These are phyloP conservation scores for Thielaviopsis populi DNA, from an alignment of 2,329 filamentous ascomycete species.

Conservation along the genomic window DNA sequence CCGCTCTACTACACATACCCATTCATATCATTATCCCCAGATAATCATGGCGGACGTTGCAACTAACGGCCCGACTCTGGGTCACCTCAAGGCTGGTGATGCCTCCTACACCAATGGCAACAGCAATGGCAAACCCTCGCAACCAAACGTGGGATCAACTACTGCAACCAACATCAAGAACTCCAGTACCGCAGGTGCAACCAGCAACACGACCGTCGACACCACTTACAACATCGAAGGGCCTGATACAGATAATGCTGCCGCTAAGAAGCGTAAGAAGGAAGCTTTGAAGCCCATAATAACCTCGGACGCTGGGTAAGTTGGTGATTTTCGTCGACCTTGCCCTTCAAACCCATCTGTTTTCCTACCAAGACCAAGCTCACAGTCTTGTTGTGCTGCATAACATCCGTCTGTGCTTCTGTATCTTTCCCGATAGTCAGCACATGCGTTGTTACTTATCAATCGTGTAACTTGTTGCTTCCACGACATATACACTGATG, in stretches of 20 bases:
- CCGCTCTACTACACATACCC: not conserved
- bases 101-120: not conserved
- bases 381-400: too few relatives aligned
- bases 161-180: not conserved
- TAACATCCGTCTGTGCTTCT: too few relatives aligned
- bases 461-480: too few relatives aligned
- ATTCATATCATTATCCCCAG: not conserved
- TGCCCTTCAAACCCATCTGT: not conserved
- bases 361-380: not conserved
- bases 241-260: not conserved
- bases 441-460: too few relatives aligned
- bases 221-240: not conserved
- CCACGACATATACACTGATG: not conserved
- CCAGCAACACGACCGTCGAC: not conserved
- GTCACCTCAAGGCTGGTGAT: not conserved
- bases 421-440: too few relatives aligned
- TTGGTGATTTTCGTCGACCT: not conserved
- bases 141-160: not conserved
- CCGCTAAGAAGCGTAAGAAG: constrained; percentile 11
- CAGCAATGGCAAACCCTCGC: not conserved
- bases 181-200: not conserved
- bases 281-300: constrained; percentile 12
- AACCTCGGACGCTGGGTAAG: constrained; percentile 5
- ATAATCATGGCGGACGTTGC: constrained; percentile 8
- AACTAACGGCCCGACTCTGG: constrained; percentile 9